These are phyloP conservation scores for Agrocybe praecox DNA, from an alignment of 768 basidiomycete species.

Conservation along the genomic window DNA sequence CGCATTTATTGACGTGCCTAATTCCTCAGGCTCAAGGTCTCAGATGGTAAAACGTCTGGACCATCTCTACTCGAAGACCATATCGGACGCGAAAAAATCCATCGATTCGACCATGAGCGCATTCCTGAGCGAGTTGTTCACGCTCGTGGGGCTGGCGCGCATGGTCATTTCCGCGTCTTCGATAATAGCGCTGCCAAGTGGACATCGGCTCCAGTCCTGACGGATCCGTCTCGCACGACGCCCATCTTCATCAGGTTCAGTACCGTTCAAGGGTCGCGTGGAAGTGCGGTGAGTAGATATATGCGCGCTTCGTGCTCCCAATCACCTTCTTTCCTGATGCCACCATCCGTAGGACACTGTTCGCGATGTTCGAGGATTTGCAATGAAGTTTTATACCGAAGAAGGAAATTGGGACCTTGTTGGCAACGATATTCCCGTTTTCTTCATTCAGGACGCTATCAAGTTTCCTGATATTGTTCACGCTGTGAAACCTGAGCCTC, in stretches of 20 bases:
- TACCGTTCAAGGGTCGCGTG: constrained; percentile 80
- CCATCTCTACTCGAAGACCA: constrained; percentile 82
- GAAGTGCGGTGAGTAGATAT: constrained; percentile 66
- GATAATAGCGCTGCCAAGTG: constrained; percentile 71
- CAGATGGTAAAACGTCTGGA: constrained; percentile 51
- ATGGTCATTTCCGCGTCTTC: constrained; percentile 80
- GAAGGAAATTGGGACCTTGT: constrained; percentile 91
- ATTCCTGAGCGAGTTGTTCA: constrained; percentile 85
- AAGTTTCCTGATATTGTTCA: constrained; percentile 89
- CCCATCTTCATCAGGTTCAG: constrained; percentile 85
- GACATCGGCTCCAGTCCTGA: constrained; percentile 71
- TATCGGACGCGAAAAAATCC: constrained; percentile 73
- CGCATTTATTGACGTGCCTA: neutral
- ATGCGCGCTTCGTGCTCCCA: neutral
- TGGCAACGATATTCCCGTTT: constrained; percentile 82
- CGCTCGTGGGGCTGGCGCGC: constrained; percentile 76
- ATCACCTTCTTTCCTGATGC: neutral
- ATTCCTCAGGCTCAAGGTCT: constrained; percentile 53
- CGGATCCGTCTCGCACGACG: constrained; percentile 71
- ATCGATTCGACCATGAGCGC: constrained; percentile 84
- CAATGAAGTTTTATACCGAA: constrained; percentile 78
- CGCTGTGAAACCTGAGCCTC: constrained; percentile 83
- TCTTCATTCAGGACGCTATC: constrained; percentile 81
- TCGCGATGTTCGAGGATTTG: constrained; percentile 88
- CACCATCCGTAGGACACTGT: constrained; percentile 58